Base-by-base conservation (phyloP, 495 filamentous ascomycete species). In the Jackrogersella minutella region DNA sequence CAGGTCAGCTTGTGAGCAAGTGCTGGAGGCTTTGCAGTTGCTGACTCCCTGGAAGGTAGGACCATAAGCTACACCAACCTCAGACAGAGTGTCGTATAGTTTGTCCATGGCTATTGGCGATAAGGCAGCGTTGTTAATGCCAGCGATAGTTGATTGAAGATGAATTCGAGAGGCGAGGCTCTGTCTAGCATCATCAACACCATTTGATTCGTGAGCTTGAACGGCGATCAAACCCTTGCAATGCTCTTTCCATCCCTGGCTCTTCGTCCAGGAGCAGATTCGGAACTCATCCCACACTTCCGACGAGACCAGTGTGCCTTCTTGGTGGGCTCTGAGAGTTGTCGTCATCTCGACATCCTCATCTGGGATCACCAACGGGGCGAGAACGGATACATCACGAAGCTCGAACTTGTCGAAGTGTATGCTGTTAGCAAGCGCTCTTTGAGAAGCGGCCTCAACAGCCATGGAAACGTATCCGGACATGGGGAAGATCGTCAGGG, bases 391-490 rank as follows among this genome's bases (percentile, higher is more conserved):
- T 5, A 85, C 73, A 28, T 84, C 70, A 5, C 78, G 73, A n/a
- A 85, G 58, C 28, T 77, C 77, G 62, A 80, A 85, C 52, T 69
- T 76, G 59, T 78, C 71, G 17, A 76, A 78, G 31, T 64, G 33
- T 3, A 58, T 49, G 5, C 72, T 73, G 0, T 72, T 39, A 1
- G 64, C 19, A 1, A 70, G 55, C 0, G 80, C 78, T 37, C 80
- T 54, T 51, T 82, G 79, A 28, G 71, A 58, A 30, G 77, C 70
- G 0, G 85, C 80, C 58, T 91, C 88, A 0, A 88, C 47, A 0
- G 83, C 85, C 76, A 86, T 86, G 2, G 80, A 75, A 24, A 87
- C 65, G 57, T 85, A 90, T 0, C 81, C 85, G 5, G 87, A 81
- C 55, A 82, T 84, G n/a, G 90, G 89, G 60, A 88, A 88, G 0